These are phyloP conservation scores for Leucocoprinus leucothites DNA, from an alignment of 768 basidiomycete genomes.

Conservation along the genomic window DNA sequence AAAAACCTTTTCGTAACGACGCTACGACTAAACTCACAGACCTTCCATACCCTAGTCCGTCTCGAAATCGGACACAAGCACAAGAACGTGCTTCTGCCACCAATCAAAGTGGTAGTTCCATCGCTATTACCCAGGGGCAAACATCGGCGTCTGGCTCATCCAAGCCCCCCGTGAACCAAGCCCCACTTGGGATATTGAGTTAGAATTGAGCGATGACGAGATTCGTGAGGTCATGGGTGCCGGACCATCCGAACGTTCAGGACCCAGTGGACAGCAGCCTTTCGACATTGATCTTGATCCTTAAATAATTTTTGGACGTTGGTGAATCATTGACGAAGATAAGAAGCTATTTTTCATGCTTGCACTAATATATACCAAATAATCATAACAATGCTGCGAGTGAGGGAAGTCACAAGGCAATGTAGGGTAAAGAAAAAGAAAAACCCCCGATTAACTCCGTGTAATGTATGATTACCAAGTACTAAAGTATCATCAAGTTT, in stretches of 20 bases:
- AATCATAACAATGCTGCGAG: neutral
- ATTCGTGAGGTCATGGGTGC: neutral
- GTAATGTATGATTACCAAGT: neutral
- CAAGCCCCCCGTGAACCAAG: slow-evolving; percentile 41
- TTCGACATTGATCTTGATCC: slow-evolving; percentile 47
- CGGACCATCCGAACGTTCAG: neutral
- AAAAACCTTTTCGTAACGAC: slow-evolving; percentile 78
- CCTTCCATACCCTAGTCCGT: slow-evolving; percentile 12
- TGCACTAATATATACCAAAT: no score
- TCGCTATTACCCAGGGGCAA: neutral
- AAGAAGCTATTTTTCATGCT: no score
- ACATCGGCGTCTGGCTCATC: neutral
- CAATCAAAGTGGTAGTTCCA: neutral
- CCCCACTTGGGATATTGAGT: slow-evolving; percentile 74
- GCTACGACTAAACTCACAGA: slow-evolving; percentile 42
- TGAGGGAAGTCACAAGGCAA: neutral
- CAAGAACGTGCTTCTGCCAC: neutral
- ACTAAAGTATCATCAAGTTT: neutral
- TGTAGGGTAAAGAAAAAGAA: neutral
- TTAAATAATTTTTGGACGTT: neutral
- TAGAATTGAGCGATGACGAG: slow-evolving; percentile 38
- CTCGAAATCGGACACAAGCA: slow-evolving; percentile 1
- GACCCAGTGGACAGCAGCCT: slow-evolving; percentile 13
- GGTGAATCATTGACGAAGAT: no score
- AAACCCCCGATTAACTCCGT: neutral